Conservation (phyloP, 495 filamentous ascomycete genomes). For the Xylaria grammica region DNA sequence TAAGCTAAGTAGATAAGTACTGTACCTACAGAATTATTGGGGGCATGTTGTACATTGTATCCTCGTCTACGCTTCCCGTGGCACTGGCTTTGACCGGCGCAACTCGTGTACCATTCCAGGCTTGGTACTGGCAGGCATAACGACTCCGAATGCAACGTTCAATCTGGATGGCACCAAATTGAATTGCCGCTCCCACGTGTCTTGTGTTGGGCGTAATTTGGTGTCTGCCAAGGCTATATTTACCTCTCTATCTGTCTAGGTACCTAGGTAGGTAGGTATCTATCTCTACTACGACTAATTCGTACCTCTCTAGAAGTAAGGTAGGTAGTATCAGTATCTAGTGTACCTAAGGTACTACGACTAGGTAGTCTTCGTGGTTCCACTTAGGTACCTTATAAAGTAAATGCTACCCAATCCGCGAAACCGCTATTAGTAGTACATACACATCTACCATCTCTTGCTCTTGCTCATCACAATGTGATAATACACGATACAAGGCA, state of each 20-base stretch:
- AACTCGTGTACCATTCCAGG: conserved; percentile 13
- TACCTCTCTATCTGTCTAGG: no score
- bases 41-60: background rate
- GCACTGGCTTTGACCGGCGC: conserved; percentile 19
- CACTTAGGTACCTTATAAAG: background rate
- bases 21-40: no score
- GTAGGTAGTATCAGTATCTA: no score
- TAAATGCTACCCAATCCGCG: background rate
- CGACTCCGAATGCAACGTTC: conserved; percentile 13
- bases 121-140: conserved; percentile 6
- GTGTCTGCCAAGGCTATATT: conserved; percentile 12
- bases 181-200: conserved; percentile 19
- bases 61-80: conserved; percentile 8
- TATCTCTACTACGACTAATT: no score
- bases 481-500: background rate
- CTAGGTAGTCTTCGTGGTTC: no score
- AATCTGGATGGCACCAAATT: background rate
- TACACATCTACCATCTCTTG: no score
- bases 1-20: no score
- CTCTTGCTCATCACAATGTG: background rate
- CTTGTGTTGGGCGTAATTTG: background rate
- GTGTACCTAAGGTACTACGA: no score
- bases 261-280: no score
- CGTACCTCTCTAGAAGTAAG: no score
- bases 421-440: no score